Evolutionary conservation across 1,284 basidiomycete species (phyloP).

Genomic region (Apiotrichum veenhuisii): DNA sequence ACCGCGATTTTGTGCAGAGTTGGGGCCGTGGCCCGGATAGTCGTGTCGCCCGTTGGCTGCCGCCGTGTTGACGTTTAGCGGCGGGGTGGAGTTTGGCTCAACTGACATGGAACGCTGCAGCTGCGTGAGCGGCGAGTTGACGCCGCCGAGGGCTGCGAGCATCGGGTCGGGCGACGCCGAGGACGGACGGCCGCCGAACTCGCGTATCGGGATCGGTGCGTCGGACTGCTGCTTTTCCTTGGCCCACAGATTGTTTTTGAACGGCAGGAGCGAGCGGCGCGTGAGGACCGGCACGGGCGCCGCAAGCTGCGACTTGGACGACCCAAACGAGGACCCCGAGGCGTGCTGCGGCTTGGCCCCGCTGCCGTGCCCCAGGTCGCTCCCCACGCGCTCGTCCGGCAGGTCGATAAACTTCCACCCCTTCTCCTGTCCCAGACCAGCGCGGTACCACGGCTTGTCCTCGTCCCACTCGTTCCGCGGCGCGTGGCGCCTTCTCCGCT

Average conservation of each 20-base stretch:
- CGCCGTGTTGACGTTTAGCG: not conserved
- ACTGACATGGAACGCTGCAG: constrained; percentile 6
- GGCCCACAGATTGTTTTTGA: constrained; percentile 9
- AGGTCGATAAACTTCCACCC: constrained; percentile 12
- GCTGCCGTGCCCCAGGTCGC: not conserved
- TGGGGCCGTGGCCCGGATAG: too few relatives aligned
- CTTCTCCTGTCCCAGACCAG: constrained; percentile 2
- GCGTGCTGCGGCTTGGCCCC: constrained; percentile 1
- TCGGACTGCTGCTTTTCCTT: not conserved
- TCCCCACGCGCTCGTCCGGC: not conserved
- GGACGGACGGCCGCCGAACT: not conserved
- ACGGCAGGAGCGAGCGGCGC: constrained; percentile 8
- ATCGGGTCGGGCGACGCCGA: constrained; percentile 12
- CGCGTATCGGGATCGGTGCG: constrained; percentile 3
- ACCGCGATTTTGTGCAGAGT: too few relatives aligned
- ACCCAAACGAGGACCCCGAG: constrained; percentile 12
- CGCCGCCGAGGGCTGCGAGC: constrained; percentile 11
- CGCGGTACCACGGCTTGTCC: constrained; percentile 10
- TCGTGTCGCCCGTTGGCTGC: too few relatives aligned
- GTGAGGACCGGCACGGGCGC: not conserved
- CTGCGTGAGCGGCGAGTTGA: constrained; percentile 7
- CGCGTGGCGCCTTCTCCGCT: not conserved
- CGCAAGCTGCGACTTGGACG: not conserved
- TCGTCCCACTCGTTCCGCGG: constrained; percentile 7
- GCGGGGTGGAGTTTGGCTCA: not conserved